Evolutionary conservation across 495 filamentous ascomycete genomes (phyloP), one percentile per base, ranked within the genome.

Genomic region (Penicillium riverlandense): DNA sequence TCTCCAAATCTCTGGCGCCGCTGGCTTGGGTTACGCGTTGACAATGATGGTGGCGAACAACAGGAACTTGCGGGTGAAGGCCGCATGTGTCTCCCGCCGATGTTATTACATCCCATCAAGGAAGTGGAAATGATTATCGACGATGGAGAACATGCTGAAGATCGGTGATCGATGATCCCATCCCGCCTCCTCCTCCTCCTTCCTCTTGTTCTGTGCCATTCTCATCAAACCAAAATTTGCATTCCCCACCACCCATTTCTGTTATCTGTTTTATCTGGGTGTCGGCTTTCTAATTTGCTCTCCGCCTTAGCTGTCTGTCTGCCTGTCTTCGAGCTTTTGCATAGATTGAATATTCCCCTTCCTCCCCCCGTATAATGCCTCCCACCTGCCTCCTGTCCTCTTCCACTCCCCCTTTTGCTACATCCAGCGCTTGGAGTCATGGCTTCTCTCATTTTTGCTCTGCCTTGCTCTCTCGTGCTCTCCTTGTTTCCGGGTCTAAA

Each of bases 81-180:
- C 14, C 77, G 91, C 46, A 94, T 98, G 89, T 98, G 92, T 74
- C 66, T 96, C 31, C 89, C 88, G 28, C 85, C 84, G 11, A 86
- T 95, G 85, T 71, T 98, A 41, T 61, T 97, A 55, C 92, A 98
- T 77, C 92, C 92, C 0, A 79, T 97, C 35, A 98, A 97, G 73
- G 79, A 80, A 38, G 80, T 94, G 9, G 80, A 86, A 40, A 62
- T 96, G 63, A 78, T 89, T 6, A 80, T 87, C 34, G 86, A 89
- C 37, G 66, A 69, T 16, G 66, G 64, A 1, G 64, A 52, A 38
- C 43, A 51, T 14, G 49, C 54, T 14, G 47, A 61, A 28, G 57
- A 61, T 42, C 45, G 44, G 22, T 58, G 46, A 61, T 22, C 22
- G 15, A 16, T 22, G 2, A 22, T 22, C 4, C 22, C 22, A 2